phyloP scores from a whole-genome alignment of 805 yeast genomes.

The Metschnikowia dekortorum region DNA sequence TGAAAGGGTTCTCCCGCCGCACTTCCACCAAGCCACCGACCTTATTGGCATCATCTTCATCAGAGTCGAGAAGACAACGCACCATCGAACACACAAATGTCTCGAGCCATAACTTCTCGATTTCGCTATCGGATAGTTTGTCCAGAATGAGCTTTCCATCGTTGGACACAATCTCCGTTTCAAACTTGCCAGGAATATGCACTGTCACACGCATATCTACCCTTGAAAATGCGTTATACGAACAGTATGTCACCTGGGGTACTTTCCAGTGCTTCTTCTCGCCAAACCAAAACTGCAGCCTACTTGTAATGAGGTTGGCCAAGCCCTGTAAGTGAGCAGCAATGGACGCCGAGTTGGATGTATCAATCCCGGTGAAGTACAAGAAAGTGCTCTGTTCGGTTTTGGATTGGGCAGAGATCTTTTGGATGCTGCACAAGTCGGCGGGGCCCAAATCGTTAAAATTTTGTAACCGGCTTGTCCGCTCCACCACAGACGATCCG shows the following conservation, averaged over 20 bases:
- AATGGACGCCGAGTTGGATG: slow-evolving; percentile 69
- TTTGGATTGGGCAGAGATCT: slow-evolving; percentile 37
- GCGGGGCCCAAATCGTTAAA: slow-evolving; percentile 72
- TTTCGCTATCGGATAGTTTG: slow-evolving; percentile 46
- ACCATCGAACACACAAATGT: slow-evolving; percentile 68
- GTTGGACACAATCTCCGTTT: slow-evolving; percentile 45
- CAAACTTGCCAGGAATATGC: slow-evolving; percentile 71
- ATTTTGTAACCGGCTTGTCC: slow-evolving; percentile 55
- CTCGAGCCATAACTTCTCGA: slow-evolving; percentile 46
- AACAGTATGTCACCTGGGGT: slow-evolving; percentile 63
- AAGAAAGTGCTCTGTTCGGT: slow-evolving; percentile 65
- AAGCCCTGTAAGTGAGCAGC: slow-evolving; percentile 70
- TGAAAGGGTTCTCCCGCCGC: slow-evolving; percentile 74
- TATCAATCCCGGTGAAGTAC: slow-evolving; percentile 72
- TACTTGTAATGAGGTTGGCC: slow-evolving; percentile 56
- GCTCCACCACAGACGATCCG: slow-evolving; percentile 58
- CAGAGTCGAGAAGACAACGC: slow-evolving; percentile 62
- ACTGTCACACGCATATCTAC: slow-evolving; percentile 70
- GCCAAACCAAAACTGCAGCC: slow-evolving; percentile 76
- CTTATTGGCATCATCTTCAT: slow-evolving; percentile 60
- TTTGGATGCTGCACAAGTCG: slow-evolving; percentile 52
- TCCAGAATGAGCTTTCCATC: slow-evolving; percentile 55
- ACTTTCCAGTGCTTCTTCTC: slow-evolving; percentile 67
- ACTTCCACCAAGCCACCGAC: slow-evolving; percentile 72
- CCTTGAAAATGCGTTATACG: slow-evolving; percentile 56